Conservation (phyloP, 257 asterid genomes). For the Lavandula angustifolia region DNA sequence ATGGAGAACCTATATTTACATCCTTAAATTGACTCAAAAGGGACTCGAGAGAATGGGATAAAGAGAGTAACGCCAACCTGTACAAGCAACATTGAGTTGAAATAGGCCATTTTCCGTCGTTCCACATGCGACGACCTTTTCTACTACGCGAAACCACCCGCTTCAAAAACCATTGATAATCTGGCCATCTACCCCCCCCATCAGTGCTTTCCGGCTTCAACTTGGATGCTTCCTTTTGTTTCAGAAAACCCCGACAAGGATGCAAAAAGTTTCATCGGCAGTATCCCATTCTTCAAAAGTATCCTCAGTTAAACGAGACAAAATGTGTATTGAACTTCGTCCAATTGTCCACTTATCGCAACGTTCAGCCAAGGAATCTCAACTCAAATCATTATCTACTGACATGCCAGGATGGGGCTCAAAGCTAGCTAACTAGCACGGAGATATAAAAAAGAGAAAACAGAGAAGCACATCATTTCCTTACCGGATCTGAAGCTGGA, state of each 20-base stretch:
- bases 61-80: conserved; percentile 34
- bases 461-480: conserved; percentile 22
- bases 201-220: conserved; percentile 1
- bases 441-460: conserved; percentile 29
- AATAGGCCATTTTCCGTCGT: conserved; percentile 21
- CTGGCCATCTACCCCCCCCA: neutral
- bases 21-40: conserved; percentile 23
- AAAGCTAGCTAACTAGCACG: conserved; percentile 31
- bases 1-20: conserved; percentile 39
- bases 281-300: conserved; percentile 19
- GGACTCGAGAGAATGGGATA: conserved; percentile 19
- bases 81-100: conserved; percentile 32
- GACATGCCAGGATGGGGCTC: conserved; percentile 30
- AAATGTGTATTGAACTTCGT: conserved; percentile 21
- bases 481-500: conserved; percentile 34
- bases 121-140: conserved; percentile 21
- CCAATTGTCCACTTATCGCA: conserved; percentile 20
- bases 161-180: conserved; percentile 23
- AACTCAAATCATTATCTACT: neutral
- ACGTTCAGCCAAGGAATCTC: conserved; percentile 20
- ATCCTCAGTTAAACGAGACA: conserved; percentile 26
- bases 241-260: conserved; percentile 15
- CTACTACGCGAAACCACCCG: conserved; percentile 19
- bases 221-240: conserved; percentile 10
- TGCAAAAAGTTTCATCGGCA: conserved; percentile 2